Evolutionary conservation across 306 rosid genomes (phyloP), one percentile per base, ranked within the genome.

Genomic region (Elaeagnus macrophylla): DNA sequence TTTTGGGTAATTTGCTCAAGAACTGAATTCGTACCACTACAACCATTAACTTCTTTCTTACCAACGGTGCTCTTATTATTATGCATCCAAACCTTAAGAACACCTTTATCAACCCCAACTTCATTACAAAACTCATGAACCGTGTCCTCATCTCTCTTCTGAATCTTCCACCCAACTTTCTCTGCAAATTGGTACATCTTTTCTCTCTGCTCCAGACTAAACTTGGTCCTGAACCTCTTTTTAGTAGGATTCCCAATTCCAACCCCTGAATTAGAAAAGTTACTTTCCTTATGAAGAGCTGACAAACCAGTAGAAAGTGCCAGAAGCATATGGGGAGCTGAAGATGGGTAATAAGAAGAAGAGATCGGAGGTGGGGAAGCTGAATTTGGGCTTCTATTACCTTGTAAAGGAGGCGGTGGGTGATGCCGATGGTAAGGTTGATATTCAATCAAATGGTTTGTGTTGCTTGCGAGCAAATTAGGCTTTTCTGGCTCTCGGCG

Each of bases 291-390:
- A 1, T 71, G 81, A 1, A 65, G 70, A 6, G 65, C 60, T 0
- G 82, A 17, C 6, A 72, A 40, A 0, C 89, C 95, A 1, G 77
- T 73, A 19, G 97, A 82, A 39, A 91, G 83, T 3, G 96, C 99
- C 12, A 91, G 54, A 6, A 91, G 93, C 95, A 91, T 87, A 63
- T 87, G 96, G 0, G 99, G 99, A 0, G 87, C 96, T 1, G 99
- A 91, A 0, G 95, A 79, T 1, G 96, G 96, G 83, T 82, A 84
- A 58, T 83, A 91, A 0, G 99, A 78, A 0, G 99, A 91, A 1
- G 99, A 91, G 83, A 91, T 91, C 79, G 99, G 99, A 1, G 99
- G 96, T 0, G 99, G 99, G 0, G 99, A 91, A 5, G 93, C 77
- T 1, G 95, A 87, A 17, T 54, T 82, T 12, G 95, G 96, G 67